phyloP scores from a whole-genome alignment of 2,329 filamentous ascomycete species.

The Cadophora gregata region DNA sequence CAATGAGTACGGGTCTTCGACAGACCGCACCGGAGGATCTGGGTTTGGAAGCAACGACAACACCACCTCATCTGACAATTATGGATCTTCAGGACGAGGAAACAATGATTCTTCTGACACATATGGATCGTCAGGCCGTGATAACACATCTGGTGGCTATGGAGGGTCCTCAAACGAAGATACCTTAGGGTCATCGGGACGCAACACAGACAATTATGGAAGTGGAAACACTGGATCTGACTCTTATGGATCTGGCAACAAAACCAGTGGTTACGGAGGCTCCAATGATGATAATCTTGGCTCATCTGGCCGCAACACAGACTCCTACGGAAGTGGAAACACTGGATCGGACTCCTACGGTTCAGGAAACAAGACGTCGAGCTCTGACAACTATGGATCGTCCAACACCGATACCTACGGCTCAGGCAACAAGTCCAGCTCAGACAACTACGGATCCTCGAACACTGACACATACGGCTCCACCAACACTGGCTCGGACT shows the following conservation, averaged over 20 bases:
- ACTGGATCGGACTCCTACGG: conserved; percentile 23
- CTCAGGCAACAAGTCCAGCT: conserved; percentile 34
- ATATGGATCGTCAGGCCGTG: conserved; percentile 21
- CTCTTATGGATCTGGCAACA: conserved; percentile 35
- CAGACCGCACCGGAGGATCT: conserved; percentile 10
- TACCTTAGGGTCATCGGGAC: conserved; percentile 1
- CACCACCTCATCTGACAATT: background rate
- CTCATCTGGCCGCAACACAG: conserved; percentile 31
- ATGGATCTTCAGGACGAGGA: conserved; percentile 10
- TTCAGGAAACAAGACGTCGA: conserved; percentile 28
- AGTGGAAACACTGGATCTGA: conserved; percentile 10
- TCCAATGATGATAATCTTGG: conserved; percentile 34
- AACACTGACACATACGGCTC: conserved; percentile 37
- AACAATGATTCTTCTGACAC: conserved; percentile 16
- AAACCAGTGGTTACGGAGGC: conserved; percentile 18
- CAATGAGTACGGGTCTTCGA: conserved; percentile 20
- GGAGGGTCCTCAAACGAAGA: conserved; percentile 9
- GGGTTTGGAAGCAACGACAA: conserved; percentile 1
- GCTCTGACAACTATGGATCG: conserved; percentile 41
- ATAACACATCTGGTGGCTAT: conserved; percentile 7
- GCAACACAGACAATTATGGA: conserved; percentile 16
- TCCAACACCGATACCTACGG: conserved; percentile 19
- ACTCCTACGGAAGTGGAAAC: background rate
- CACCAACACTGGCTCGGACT: conserved; percentile 22
- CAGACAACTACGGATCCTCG: conserved; percentile 37